These are phyloP conservation scores for Monosporozyma aerobia DNA, from an alignment of 805 yeast genomes.

Conservation along the genomic window DNA sequence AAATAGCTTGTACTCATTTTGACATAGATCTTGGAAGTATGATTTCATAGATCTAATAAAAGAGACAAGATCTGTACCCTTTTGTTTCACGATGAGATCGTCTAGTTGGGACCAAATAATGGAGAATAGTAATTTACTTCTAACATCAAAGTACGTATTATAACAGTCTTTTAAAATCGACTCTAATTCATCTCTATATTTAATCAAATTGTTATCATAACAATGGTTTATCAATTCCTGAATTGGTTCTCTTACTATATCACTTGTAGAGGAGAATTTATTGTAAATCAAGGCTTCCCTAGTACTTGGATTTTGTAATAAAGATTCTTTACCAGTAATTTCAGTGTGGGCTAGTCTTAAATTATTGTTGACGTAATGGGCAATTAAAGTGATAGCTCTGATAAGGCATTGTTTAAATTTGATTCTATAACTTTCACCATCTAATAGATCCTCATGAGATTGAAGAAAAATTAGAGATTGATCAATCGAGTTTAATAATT, in stretches of 20 bases:
- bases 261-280: slow-evolving; percentile 45
- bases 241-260: slow-evolving; percentile 31
- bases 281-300: slow-evolving; percentile 58
- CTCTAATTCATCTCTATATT: slow-evolving; percentile 52
- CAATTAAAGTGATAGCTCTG: slow-evolving; percentile 64
- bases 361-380: slow-evolving; percentile 47
- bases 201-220: slow-evolving; percentile 32
- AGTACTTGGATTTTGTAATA: slow-evolving; percentile 27
- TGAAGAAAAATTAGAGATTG: slow-evolving; percentile 53
- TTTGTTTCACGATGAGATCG: slow-evolving; percentile 15
- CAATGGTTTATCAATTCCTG: slow-evolving; percentile 31
- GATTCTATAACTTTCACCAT: slow-evolving; percentile 55
- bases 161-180: slow-evolving; percentile 46
- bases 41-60: slow-evolving; percentile 54
- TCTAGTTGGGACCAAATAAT: slow-evolving; percentile 34
- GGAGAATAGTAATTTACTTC: slow-evolving; percentile 41
- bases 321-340: slow-evolving; percentile 19
- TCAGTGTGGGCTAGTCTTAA: slow-evolving; percentile 31
- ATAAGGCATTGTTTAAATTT: slow-evolving; percentile 79
- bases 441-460: slow-evolving; percentile 52
- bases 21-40: slow-evolving; percentile 49
- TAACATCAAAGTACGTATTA: slow-evolving; percentile 49
- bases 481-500: slow-evolving; percentile 51
- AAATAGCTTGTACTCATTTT: slow-evolving; percentile 55
- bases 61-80: slow-evolving; percentile 38